Conservation (phyloP, 2,329 filamentous ascomycete species). For the Balansia obtecta region DNA sequence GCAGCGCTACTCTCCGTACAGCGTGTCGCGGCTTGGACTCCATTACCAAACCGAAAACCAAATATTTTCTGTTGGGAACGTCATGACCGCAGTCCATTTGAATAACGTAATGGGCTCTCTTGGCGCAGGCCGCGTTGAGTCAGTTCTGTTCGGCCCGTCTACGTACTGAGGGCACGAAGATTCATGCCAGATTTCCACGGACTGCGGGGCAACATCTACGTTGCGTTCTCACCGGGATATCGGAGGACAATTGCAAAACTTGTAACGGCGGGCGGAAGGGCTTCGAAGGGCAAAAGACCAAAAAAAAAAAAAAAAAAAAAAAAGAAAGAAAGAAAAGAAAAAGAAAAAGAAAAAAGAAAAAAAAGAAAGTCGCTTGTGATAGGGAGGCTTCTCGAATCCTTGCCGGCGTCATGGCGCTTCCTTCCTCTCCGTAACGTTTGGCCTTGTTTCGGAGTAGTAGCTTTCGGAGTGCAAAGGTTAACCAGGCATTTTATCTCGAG, state of each 20-base stretch:
- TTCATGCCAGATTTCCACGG: no score
- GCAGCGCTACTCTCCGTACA: background rate
- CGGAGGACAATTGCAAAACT: background rate
- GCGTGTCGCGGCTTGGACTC: constrained; percentile 1
- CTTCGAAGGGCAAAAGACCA: background rate
- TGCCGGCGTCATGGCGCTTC: background rate
- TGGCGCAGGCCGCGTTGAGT: constrained; percentile 16
- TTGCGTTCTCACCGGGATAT: no score
- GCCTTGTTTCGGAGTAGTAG: no score
- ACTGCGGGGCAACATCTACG: no score
- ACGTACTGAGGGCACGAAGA: background rate
- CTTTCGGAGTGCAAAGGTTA: background rate
- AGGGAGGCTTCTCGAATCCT: background rate
- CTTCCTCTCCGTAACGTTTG: background rate
- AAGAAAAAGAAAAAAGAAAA: no score
- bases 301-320: no score
- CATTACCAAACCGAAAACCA: constrained; percentile 38
- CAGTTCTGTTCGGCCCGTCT: constrained; percentile 10
- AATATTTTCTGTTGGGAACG: constrained; percentile 11
- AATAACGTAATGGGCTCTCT: constrained; percentile 31
- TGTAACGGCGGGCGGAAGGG: background rate
- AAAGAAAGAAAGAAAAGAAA: no score
- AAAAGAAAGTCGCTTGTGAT: background rate
- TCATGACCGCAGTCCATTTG: constrained; percentile 20
- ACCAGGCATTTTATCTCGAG: no score